These are phyloP conservation scores for Pulveroboletus frians DNA, from an alignment of 768 basidiomycete genomes.

Conservation along the genomic window DNA sequence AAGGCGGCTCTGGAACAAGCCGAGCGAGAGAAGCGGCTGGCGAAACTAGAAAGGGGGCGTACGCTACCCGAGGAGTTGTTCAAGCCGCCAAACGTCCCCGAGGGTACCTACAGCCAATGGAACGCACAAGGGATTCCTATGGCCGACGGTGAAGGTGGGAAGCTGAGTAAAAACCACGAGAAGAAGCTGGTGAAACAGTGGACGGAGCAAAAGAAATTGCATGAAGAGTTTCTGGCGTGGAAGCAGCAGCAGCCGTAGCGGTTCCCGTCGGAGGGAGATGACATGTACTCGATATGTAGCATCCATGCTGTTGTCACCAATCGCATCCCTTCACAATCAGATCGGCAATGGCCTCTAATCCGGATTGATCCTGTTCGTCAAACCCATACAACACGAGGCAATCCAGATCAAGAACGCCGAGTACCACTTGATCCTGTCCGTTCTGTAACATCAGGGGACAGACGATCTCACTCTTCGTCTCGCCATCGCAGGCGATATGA, in stretches of 20 bases:
- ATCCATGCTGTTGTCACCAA: constrained; percentile 42
- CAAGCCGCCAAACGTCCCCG: constrained; percentile 70
- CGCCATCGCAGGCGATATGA: constrained; percentile 91
- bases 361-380: constrained; percentile 68
- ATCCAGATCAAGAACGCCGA: constrained; percentile 82
- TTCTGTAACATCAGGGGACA: constrained; percentile 55
- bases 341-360: constrained; percentile 67
- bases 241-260: constrained; percentile 26
- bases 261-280: not conserved
- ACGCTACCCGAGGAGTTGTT: constrained; percentile 73
- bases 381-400: constrained; percentile 71
- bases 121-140: constrained; percentile 80
- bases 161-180: constrained; percentile 70
- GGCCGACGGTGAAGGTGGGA: constrained; percentile 79
- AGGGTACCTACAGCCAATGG: constrained; percentile 78
- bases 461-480: constrained; percentile 88
- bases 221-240: constrained; percentile 69
- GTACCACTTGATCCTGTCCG: constrained; percentile 30
- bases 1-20: constrained; percentile 68
- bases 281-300: not conserved
- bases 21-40: constrained; percentile 61
- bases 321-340: constrained; percentile 60
- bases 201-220: constrained; percentile 68
- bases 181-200: constrained; percentile 80
- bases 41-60: constrained; percentile 83